Evolutionary conservation across 1,284 basidiomycete genomes (phyloP).

Genomic region (Ceratobasidium sp.): DNA sequence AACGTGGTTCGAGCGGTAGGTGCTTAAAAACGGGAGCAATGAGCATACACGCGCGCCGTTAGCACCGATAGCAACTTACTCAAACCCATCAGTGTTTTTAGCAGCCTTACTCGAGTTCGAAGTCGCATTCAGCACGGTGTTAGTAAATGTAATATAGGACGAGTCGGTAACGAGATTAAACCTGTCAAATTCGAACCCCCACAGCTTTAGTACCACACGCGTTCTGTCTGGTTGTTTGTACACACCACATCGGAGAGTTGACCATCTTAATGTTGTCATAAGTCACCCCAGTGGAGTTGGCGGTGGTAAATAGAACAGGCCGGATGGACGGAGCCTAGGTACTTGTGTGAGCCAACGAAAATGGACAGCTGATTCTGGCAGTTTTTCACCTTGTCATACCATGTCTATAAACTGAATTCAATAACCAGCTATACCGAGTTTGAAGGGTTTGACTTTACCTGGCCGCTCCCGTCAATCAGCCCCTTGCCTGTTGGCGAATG

Average conservation of each 20-base stretch:
- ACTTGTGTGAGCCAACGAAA: background rate
- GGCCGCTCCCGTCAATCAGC: constrained; percentile 37
- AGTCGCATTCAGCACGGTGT: constrained; percentile 29
- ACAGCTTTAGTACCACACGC: background rate
- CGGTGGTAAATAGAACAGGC: constrained; percentile 40
- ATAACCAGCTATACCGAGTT: background rate
- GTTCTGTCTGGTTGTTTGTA: background rate
- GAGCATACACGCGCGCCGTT: background rate
- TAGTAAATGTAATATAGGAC: constrained; percentile 38
- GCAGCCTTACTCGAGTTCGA: constrained; percentile 11
- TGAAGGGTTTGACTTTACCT: background rate
- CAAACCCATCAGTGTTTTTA: constrained; percentile 43
- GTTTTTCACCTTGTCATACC: constrained; percentile 22
- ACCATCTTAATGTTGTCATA: constrained; percentile 44
- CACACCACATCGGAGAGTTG: constrained; percentile 44
- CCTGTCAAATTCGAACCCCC: constrained; percentile 10
- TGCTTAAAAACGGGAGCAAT: constrained; percentile 13
- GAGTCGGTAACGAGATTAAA: constrained; percentile 41
- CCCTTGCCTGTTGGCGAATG: constrained; percentile 42
- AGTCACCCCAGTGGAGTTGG: constrained; percentile 43
- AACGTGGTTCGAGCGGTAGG: constrained; percentile 41
- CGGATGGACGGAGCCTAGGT: constrained; percentile 23
- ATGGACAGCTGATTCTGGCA: background rate
- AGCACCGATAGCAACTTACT: constrained; percentile 18
- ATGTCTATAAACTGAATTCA: constrained; percentile 4